These are phyloP conservation scores for Eucalyptus polyanthemos DNA, from an alignment of 345 rosid genomes.

Conservation along the genomic window DNA sequence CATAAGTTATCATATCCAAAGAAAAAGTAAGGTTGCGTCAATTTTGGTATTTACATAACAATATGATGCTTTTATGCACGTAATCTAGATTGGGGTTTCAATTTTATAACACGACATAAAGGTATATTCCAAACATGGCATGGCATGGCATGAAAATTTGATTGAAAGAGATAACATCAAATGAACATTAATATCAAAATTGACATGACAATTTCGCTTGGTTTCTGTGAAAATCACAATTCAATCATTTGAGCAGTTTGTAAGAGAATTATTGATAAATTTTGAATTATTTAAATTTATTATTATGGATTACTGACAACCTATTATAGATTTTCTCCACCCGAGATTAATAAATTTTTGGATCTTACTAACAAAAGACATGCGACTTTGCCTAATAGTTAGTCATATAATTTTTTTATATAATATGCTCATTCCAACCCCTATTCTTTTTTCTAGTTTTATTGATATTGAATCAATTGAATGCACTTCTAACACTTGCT, in stretches of 20 bases:
- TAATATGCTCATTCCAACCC: neutral
- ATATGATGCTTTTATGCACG: neutral
- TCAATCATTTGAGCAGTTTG: neutral
- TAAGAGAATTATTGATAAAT: neutral
- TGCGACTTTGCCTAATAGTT: neutral
- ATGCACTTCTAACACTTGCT: neutral
- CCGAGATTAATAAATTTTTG: neutral
- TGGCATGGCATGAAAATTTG: neutral
- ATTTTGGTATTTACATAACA: neutral
- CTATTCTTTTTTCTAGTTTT: neutral
- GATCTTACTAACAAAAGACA: neutral
- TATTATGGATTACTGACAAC: neutral
- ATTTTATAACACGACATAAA: neutral
- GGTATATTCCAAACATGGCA: neutral
- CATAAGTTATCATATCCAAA: neutral
- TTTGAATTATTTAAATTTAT: neutral
- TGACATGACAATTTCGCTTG: neutral
- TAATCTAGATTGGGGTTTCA: neutral
- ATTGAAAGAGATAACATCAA: neutral
- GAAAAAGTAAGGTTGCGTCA: neutral
- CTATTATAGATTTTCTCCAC: neutral
- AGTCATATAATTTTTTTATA: neutral
- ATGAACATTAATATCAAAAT: neutral
- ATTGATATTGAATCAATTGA: neutral
- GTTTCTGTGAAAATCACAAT: neutral